Evolutionary conservation across 2,329 filamentous ascomycete species (phyloP).

Genomic region (Fusarium decemcellulare): DNA sequence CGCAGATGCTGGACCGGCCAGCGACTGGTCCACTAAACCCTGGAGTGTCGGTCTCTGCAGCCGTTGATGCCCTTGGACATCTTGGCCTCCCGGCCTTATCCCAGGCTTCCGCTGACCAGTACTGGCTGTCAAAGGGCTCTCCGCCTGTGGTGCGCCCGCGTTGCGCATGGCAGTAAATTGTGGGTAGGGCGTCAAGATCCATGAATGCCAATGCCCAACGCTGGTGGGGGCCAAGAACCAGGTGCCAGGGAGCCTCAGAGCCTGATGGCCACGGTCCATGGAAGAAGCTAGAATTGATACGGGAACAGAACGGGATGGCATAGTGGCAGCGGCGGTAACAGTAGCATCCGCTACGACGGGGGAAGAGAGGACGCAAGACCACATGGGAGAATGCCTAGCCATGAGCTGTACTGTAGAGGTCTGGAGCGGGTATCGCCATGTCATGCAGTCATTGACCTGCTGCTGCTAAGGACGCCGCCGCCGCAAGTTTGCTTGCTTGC

Average conservation of each 20-base stretch:
- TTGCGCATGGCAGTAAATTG: conserved; percentile 21
- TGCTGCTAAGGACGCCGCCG: conserved; percentile 26
- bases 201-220: conserved; percentile 39
- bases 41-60: conserved; percentile 25
- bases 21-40: conserved; percentile 31
- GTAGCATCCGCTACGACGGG: conserved; percentile 27
- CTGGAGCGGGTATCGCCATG: conserved; percentile 33
- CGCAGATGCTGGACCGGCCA: conserved; percentile 34
- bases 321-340: conserved; percentile 16
- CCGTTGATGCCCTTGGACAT: conserved; percentile 27
- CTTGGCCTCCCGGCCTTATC: conserved; percentile 36
- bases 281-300: conserved; percentile 39
- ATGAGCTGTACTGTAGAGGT: conserved; percentile 2
- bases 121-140: conserved; percentile 31
- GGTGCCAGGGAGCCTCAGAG: conserved; percentile 34
- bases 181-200: conserved; percentile 39
- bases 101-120: conserved; percentile 29
- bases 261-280: conserved; percentile 32
- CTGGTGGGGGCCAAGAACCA: conserved; percentile 36
- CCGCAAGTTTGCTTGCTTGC: conserved; percentile 35
- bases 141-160: conserved; percentile 16
- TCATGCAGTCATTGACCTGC: conserved; percentile 43
- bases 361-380: conserved; percentile 9
- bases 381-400: conserved; percentile 19
- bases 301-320: conserved; percentile 8